A percentile compares a stretch with the other conserved stretches of the same genome.
Evolutionary conservation across 1,284 basidiomycete species (phyloP).

Genomic region (Pterula multifida): DNA sequence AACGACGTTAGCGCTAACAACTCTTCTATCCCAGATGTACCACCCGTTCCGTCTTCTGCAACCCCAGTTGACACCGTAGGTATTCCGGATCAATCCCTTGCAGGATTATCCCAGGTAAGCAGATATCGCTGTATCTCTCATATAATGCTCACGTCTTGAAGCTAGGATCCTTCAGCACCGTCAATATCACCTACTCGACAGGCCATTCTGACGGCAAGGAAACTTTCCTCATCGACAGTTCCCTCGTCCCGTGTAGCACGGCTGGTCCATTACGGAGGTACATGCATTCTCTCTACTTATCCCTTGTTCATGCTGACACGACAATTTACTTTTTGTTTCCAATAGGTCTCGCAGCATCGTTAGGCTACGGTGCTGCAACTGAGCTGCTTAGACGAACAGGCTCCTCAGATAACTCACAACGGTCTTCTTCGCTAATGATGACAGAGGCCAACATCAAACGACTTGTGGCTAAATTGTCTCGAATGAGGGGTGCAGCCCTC

Average conservation of each 20-base stretch:
- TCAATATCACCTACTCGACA: not conserved
- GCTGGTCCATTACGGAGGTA: constrained; percentile 87
- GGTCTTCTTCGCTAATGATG: constrained; percentile 52
- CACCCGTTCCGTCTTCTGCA: not conserved
- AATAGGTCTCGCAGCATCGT: constrained; percentile 58
- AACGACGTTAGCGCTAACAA: no score
- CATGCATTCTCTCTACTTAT: not conserved
- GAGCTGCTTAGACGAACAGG: constrained; percentile 38
- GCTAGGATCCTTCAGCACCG: not conserved
- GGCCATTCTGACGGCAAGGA: not conserved
- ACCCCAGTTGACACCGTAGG: not conserved
- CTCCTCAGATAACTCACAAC: constrained; percentile 21
- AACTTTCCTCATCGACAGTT: constrained; percentile 65
- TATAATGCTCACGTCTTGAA: not conserved
- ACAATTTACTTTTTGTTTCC: not conserved
- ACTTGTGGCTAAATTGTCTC: constrained; percentile 83
- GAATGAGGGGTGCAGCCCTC: constrained; percentile 93
- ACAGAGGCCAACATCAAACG: constrained; percentile 84
- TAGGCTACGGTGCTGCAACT: constrained; percentile 61
- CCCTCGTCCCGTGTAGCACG: constrained; percentile 82
- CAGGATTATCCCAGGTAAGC: constrained; percentile 21
- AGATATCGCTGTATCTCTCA: not conserved
- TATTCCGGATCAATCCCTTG: constrained; percentile 3
- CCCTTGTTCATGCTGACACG: no score
- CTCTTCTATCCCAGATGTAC: not conserved